A percentile compares a stretch with the other conserved stretches of the same genome.
Conservation (phyloP, 306 rosid genomes). For the Malus sylvestris region DNA sequence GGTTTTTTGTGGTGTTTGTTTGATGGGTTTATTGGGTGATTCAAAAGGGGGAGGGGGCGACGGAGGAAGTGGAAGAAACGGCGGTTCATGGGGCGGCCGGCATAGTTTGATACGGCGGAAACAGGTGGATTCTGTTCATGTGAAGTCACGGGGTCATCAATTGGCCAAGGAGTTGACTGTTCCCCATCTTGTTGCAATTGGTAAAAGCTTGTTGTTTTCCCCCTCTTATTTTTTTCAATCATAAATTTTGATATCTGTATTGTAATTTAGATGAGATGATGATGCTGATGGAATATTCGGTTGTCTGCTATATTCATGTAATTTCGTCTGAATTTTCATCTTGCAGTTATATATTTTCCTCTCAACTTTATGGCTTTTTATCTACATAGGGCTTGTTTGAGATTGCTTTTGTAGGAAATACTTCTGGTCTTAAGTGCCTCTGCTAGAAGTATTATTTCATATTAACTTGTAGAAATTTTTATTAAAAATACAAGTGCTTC, state of each 20-base stretch:
- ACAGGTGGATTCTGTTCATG: slow-evolving; percentile 59
- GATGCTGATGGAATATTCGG: background rate
- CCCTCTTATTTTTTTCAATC: background rate
- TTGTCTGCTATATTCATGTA: background rate
- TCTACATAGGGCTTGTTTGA: no score
- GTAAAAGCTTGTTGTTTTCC: slow-evolving; percentile 25
- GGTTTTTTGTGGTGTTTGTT: background rate
- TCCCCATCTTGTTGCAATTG: slow-evolving; percentile 69
- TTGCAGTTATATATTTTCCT: background rate
- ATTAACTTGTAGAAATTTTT: no score
- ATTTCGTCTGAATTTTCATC: background rate
- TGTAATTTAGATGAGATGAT: background rate
- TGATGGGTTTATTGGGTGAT: slow-evolving; percentile 53
- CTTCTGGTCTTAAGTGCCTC: no score
- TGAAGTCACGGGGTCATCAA: slow-evolving; percentile 25
- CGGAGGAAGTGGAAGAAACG: slow-evolving; percentile 20
- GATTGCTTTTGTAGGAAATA: no score
- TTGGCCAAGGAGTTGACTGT: slow-evolving; percentile 80
- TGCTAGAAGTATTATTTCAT: no score
- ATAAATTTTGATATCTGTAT: background rate
- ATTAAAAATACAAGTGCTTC: no score
- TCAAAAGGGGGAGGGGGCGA: slow-evolving; percentile 26
- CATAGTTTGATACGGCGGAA: slow-evolving; percentile 60
- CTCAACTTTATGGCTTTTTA: background rate
- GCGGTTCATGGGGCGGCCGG: slow-evolving; percentile 39